Conservation (phyloP, 2,329 filamentous ascomycete species). For the Cytospora schulzeri region DNA sequence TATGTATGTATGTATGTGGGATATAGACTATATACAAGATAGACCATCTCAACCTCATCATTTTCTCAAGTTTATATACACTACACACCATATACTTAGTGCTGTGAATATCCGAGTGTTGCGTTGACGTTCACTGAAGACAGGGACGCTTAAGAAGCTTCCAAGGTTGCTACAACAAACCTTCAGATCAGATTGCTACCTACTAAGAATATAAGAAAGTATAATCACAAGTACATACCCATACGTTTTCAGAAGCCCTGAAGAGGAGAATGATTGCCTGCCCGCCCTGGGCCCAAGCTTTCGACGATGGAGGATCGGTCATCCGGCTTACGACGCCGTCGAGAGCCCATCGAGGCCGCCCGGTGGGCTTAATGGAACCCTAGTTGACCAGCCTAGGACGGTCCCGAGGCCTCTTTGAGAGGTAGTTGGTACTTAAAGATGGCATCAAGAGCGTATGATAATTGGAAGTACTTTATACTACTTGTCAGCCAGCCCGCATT, state of each 20-base stretch:
- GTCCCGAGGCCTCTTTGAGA: background rate
- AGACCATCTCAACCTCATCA: background rate
- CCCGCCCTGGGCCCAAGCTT: background rate
- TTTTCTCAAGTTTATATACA: background rate
- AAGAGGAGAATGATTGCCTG: background rate
- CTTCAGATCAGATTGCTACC: too few species aligned
- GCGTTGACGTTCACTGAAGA: background rate
- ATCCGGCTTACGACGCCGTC: background rate
- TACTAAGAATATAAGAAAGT: too few species aligned
- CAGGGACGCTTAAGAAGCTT: background rate
- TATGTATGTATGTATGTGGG: background rate
- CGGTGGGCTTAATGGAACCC: background rate
- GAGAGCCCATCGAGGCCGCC: background rate
- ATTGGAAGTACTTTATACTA: background rate
- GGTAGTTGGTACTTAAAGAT: background rate
- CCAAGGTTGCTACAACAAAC: background rate
- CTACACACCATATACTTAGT: too few species aligned
- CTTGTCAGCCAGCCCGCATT: background rate
- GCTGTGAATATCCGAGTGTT: too few species aligned
- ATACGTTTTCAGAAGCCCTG: too few species aligned
- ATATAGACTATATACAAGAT: background rate
- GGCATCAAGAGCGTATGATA: fast-evolving
- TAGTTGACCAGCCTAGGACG: background rate
- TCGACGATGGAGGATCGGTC: background rate
- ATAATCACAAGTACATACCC: too few species aligned